phyloP scores from a whole-genome alignment of 495 filamentous ascomycete species.

The Parathielavia appendiculata region DNA sequence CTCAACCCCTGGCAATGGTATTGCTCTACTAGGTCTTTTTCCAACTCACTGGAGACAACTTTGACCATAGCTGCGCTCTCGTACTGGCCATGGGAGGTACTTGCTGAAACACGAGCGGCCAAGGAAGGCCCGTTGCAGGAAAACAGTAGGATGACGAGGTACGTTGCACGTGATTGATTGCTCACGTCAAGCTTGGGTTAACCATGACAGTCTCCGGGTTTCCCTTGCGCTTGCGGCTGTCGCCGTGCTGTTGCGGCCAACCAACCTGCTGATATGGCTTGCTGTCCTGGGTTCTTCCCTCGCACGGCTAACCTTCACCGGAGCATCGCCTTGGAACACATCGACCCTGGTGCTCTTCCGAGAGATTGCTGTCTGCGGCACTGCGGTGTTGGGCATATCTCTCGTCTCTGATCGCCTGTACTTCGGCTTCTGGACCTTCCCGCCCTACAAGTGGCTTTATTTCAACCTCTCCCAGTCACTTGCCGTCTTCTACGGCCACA shows the following conservation, averaged over 20 bases:
- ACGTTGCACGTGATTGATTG: background rate
- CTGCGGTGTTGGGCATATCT: constrained; percentile 56
- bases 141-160: constrained; percentile 33
- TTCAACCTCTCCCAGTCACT: constrained; percentile 87
- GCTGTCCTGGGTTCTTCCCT: constrained; percentile 44
- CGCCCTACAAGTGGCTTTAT: constrained; percentile 80
- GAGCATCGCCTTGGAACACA: constrained; percentile 36
- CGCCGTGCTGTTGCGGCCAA: constrained; percentile 85
- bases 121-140: constrained; percentile 21
- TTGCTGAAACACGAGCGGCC: constrained; percentile 33
- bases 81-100: constrained; percentile 77
- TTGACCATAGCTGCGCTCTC: constrained; percentile 74
- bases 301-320: constrained; percentile 37
- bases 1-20: constrained; percentile 96
- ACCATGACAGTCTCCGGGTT: constrained; percentile 50
- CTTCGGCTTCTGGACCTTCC: constrained; percentile 85
- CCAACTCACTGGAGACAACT: constrained; percentile 87
- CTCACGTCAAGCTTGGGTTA: background rate
- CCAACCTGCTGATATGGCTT: constrained; percentile 83
- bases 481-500: constrained; percentile 87
- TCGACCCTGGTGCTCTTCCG: constrained; percentile 50
- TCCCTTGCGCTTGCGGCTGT: constrained; percentile 72
- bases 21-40: constrained; percentile 86
- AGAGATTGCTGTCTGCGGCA: constrained; percentile 65
- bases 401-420: constrained; percentile 69